Base-by-base conservation (phyloP, 2,329 filamentous ascomycete genomes). In the Phialemoniopsis sp. region DNA sequence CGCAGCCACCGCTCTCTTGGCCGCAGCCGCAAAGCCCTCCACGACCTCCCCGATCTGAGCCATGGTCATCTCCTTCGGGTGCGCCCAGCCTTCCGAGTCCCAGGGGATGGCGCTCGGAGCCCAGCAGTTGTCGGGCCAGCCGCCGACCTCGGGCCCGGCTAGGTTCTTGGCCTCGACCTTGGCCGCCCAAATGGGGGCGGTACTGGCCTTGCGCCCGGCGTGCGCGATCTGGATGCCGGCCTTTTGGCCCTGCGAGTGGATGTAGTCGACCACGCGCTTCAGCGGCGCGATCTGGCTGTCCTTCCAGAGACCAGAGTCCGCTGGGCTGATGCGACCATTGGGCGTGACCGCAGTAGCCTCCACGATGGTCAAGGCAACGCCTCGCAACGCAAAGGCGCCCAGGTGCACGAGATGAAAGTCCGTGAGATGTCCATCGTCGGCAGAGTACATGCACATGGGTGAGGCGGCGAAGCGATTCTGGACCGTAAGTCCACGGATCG, bases 351-450 rank as follows among this genome's bases (percentile, higher is more conserved):
- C 71, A 1, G 87, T 89, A 18, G 89, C 88, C 66, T 95, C 90
- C 41, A 90, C 71, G 43, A 89, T 78, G 36, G 84, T 68, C 14
- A 95, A 68, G 2, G 79, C 85, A 0, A 86, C 82, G 12, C 90
- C 90, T 40, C 85, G 80, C 42, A 84, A 72, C 16, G 87, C 76
- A 50, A 89, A 89, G 44, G 87, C 82, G 41, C 89, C 87, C 18
- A 91, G 71, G 55, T 95, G 89, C 13, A 89, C 81, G 36, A 91
- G 68, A 60, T 95, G 89, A 76, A 82, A 95, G 57, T 85, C 75
- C 2, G 85, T 90, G 47, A 84, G 68, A 60, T 91, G 85, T 30
- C 90, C 76, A 46, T 78, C 61, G 34, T 70, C 54, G 45, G 74
- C 70, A 18, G 69, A 74, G 62, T 78, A 80, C 49, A 68, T 74